Evolutionary conservation across 805 yeast genomes (phyloP).

Genomic region (Lipomyces oligophaga): DNA sequence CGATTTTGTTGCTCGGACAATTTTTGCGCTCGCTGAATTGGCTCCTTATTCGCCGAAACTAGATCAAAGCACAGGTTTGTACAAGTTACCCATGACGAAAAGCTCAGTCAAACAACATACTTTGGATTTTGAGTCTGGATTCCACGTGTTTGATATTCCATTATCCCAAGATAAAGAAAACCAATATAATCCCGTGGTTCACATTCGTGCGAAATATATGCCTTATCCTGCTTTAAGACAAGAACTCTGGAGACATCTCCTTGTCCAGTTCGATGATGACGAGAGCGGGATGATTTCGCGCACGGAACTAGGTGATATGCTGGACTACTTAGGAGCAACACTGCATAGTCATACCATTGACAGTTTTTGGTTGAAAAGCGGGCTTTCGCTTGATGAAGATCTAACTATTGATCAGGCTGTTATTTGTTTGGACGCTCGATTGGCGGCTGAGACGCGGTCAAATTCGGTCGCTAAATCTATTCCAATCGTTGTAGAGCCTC

Average conservation of each 20-base stretch:
- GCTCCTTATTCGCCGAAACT: slow-evolving; percentile 37
- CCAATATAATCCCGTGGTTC: slow-evolving; percentile 51
- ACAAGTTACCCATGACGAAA: background rate
- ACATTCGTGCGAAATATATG: slow-evolving; percentile 59
- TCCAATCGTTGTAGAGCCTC: background rate
- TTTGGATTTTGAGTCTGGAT: background rate
- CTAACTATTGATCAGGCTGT: slow-evolving; percentile 51
- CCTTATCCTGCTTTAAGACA: slow-evolving; percentile 61
- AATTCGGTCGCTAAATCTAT: background rate
- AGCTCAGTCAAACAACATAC: background rate
- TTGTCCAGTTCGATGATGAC: slow-evolving; percentile 47
- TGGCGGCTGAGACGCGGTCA: slow-evolving; percentile 26
- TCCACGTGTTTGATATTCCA: slow-evolving; percentile 38
- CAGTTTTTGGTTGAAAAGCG: slow-evolving; percentile 31
- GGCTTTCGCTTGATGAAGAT: slow-evolving; percentile 39
- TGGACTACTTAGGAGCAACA: slow-evolving; percentile 61
- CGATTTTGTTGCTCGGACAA: slow-evolving; percentile 70
- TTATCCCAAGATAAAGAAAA: slow-evolving; percentile 38
- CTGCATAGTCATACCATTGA: slow-evolving; percentile 36
- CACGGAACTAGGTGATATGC: slow-evolving; percentile 58
- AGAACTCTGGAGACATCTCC: slow-evolving; percentile 64
- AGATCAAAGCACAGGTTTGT: slow-evolving; percentile 38
- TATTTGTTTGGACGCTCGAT: slow-evolving; percentile 47
- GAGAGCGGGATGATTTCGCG: slow-evolving; percentile 48
- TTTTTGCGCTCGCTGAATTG: slow-evolving; percentile 54